Percentiles rank a stretch among this genome's conserved stretches.
Conservation (phyloP, 768 basidiomycete genomes). For the Amanita molliuscula region DNA sequence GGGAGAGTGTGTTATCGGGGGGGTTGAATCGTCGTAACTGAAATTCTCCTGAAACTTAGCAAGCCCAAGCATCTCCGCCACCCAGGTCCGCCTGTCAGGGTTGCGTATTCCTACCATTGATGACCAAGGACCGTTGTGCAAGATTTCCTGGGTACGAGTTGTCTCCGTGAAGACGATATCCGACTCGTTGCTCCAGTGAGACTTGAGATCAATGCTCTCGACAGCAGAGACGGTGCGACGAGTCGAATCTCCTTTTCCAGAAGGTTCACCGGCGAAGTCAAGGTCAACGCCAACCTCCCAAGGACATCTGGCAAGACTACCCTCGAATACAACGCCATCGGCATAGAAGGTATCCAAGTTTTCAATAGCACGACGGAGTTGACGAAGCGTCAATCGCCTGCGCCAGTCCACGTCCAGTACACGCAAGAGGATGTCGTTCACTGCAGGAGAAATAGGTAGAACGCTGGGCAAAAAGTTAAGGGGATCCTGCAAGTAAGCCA, state of each 20-base stretch:
- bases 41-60: conserved; percentile 24
- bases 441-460: conserved; percentile 70
- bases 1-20: conserved; percentile 43
- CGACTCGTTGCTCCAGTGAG: conserved; percentile 48
- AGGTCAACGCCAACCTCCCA: conserved; percentile 69
- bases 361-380: conserved; percentile 45
- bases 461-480: conserved; percentile 75
- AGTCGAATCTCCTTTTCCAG: conserved; percentile 31
- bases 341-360: conserved; percentile 55
- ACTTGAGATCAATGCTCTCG: conserved; percentile 27
- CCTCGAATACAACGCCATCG: conserved; percentile 62
- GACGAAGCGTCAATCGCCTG: conserved; percentile 32
- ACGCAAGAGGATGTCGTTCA: conserved; percentile 67
- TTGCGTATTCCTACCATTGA: conserved; percentile 32
- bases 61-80: conserved; percentile 39
- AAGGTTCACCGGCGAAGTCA: conserved; percentile 40
- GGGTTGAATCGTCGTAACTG: conserved; percentile 37
- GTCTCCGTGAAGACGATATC: conserved; percentile 35
- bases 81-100: conserved; percentile 42
- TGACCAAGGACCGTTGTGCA: conserved; percentile 29
- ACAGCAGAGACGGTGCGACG: conserved; percentile 25
- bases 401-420: conserved; percentile 58
- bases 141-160: conserved; percentile 16
- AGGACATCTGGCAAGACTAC: conserved; percentile 65
- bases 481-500: conserved; percentile 80